A percentile compares a stretch with the other conserved stretches of the same genome.
Evolutionary conservation across 352 stramenopile genomes (phyloP).

Genomic region (Phytophthora melonis): DNA sequence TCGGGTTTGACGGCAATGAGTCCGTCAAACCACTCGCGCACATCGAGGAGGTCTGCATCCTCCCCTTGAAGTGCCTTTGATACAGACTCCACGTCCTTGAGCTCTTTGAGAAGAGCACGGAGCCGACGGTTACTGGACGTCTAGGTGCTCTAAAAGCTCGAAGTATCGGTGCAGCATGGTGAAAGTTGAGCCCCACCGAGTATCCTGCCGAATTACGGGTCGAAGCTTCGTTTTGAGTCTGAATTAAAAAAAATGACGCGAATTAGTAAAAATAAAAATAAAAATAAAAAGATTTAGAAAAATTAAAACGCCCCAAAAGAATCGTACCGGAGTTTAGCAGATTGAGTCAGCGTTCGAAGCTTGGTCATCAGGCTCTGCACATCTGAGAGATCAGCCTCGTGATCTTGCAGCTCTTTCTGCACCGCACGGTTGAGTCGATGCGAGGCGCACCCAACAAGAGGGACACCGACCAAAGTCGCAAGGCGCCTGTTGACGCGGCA

Average conservation of each 20-base stretch:
- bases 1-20: constrained; percentile 12
- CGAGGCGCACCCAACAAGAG: not conserved
- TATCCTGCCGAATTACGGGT: too few species aligned
- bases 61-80: not conserved
- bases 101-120: not conserved
- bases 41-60: not conserved
- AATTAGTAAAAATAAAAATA: too few species aligned
- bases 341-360: not conserved
- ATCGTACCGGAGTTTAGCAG: not conserved
- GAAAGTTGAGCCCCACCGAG: too few species aligned
- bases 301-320: too few species aligned
- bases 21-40: constrained; percentile 2
- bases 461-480: too few species aligned
- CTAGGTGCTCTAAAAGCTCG: not conserved
- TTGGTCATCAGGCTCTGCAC: not conserved
- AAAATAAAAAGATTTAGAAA: too few species aligned
- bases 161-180: not conserved
- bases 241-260: too few species aligned
- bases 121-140: not conserved
- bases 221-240: too few species aligned
- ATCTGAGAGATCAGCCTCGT: not conserved
- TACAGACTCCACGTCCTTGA: not conserved
- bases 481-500: too few species aligned
- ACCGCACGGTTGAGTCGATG: constrained; percentile 7
- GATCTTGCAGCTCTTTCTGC: not conserved